These are phyloP conservation scores for Penicillium subrubescens DNA, from an alignment of 495 filamentous ascomycete genomes.

Conservation along the genomic window DNA sequence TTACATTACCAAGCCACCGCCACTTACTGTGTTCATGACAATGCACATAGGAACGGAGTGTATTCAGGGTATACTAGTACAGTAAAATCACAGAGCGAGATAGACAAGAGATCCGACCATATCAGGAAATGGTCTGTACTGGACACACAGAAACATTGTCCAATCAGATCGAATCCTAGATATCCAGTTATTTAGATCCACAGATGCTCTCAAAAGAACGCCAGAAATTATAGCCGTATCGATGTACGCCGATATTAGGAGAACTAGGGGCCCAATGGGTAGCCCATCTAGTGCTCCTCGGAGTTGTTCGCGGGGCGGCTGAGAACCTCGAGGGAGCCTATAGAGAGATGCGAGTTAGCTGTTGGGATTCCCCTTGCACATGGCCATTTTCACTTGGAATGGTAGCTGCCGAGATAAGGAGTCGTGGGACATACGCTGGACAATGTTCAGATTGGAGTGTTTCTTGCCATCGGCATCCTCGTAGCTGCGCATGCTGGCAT, in stretches of 20 bases:
- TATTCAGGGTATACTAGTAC: constrained; percentile 39
- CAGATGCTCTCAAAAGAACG: constrained; percentile 8
- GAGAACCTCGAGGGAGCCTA: constrained; percentile 63
- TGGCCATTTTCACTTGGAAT: background rate
- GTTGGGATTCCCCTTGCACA: background rate
- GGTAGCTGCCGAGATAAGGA: background rate
- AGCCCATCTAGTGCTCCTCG: constrained; percentile 19
- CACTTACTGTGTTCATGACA: background rate
- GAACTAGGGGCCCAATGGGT: background rate
- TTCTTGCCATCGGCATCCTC: constrained; percentile 65
- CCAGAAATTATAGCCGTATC: constrained; percentile 1
- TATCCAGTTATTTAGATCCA: background rate
- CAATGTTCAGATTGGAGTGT: constrained; percentile 59
- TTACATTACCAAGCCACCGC: background rate
- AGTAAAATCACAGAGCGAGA: constrained; percentile 30
- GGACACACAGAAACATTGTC: background rate
- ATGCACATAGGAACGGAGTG: constrained; percentile 11
- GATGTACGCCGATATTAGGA: background rate
- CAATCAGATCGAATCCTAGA: background rate
- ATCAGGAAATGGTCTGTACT: background rate
- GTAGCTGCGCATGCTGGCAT: constrained; percentile 62
- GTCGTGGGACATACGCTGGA: constrained; percentile 63
- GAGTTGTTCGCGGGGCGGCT: constrained; percentile 36
- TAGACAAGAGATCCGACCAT: background rate
- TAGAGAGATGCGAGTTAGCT: constrained; percentile 24